Base-by-base conservation (phyloP, 495 filamentous ascomycete species). In the Penicillium goetzii region DNA sequence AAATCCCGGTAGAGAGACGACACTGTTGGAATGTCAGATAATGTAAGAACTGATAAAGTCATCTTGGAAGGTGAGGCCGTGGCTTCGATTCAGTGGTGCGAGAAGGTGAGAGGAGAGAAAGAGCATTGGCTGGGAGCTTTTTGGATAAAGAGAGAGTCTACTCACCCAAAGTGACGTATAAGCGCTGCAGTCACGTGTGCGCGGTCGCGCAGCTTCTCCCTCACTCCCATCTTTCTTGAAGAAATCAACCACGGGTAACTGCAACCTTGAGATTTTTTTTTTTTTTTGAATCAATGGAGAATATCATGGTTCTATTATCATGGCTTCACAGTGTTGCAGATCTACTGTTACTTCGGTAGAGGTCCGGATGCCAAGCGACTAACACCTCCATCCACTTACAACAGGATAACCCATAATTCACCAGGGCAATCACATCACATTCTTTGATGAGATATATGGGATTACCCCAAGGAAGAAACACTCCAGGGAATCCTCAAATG, bases 1-100 rank as follows among this genome's bases (percentile, higher is more conserved):
- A n/a, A 43, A 0, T n/a, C 28, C 8, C 45, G 52, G 47, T 67
- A 67, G 9, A 67, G 58, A 21, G 28, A 28, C 4, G 65, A 67
- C 4, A 67, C 19, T 25, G 52, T 52, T 12, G 65, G 65, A 15
- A 67, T 67, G 3, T 67, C 61, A 11, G 51, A 54, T 28, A 67
- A 21, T 3, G 52, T 49, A 1, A 56, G 33, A 10, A 67, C 5
- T 17, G 28, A 7, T 12, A 14, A n/a, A 23, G n/a, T 1, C 52
- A 55, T 55, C 15, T 12, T 19, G 26, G 36, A 32, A 25, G n/a
- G 53, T 25, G 56, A 67, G 14, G 19, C 9, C 62, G 4, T 56
- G 56, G 7, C 8, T 25, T 30, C 21, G 17, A 19, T 53, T 11
- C 4, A 8, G 32, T 26, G 17, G 30, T 50, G 40, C n/a, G 54